Percentiles rank a stretch among this genome's conserved stretches.
Evolutionary conservation across 106 monocot genomes (phyloP).

Genomic region (Phalaenopsis equestris): DNA sequence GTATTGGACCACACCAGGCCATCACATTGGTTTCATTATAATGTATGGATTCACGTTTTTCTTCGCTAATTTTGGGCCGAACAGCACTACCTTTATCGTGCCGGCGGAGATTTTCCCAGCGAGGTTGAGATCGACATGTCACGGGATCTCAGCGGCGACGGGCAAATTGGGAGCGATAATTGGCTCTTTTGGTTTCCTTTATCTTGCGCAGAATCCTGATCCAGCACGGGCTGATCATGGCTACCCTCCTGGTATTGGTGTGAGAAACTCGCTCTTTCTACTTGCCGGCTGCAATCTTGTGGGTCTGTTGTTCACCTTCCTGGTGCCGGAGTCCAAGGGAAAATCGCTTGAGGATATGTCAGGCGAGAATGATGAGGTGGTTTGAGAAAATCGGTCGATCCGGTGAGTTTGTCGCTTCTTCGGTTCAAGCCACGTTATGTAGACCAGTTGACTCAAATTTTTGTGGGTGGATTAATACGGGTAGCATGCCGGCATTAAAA

Average conservation of each 20-base stretch:
- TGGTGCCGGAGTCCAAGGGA: constrained; percentile 68
- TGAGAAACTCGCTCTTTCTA: constrained; percentile 52
- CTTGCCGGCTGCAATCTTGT: constrained; percentile 45
- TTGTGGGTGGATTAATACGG: background rate
- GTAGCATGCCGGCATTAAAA: background rate
- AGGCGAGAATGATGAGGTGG: constrained; percentile 26
- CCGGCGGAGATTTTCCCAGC: constrained; percentile 82
- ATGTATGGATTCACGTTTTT: constrained; percentile 77
- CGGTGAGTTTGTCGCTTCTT: too few relatives aligned
- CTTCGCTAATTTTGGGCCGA: constrained; percentile 90
- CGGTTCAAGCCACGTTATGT: too few relatives aligned
- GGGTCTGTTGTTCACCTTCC: constrained; percentile 36
- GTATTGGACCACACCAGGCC: constrained; percentile 39
- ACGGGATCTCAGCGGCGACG: constrained; percentile 63
- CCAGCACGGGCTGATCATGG: constrained; percentile 23
- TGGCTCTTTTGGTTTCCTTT: constrained; percentile 77
- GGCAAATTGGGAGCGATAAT: constrained; percentile 77
- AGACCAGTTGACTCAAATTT: too few relatives aligned
- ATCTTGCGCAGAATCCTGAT: constrained; percentile 46
- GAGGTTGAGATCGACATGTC: constrained; percentile 65
- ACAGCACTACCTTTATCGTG: constrained; percentile 76
- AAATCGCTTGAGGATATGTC: constrained; percentile 65
- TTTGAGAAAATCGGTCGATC: too few relatives aligned
- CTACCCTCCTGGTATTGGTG: constrained; percentile 49
- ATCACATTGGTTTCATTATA: constrained; percentile 59